Evolutionary conservation across 2,329 filamentous ascomycete species (phyloP), one percentile per base, ranked within the genome.

Genomic region (Arthrocladium fulminans): DNA sequence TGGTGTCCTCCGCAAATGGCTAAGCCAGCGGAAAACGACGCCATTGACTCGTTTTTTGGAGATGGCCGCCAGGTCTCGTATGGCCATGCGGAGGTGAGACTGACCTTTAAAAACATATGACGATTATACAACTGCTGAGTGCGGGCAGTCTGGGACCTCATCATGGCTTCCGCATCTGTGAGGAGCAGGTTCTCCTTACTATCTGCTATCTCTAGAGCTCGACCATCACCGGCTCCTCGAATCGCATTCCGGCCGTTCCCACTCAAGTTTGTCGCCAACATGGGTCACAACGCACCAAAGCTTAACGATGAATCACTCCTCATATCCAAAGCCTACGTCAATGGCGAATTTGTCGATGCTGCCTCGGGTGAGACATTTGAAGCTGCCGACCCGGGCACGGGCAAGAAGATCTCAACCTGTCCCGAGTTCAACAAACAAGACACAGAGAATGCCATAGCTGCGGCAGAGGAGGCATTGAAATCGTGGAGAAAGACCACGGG

Each of bases 301-400:
- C 79, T 90, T 61, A 86, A 81, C 62, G 86, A 90, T 59, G 78
- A 79, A 29, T 86, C 84, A 20, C 77, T 98, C 51, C 79, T 97
- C 61, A 96, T 94, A 72, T 80, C 83, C 58, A 79, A 89, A 63
- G 70, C 81, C 61, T 96, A 90, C 63, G 82, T 97, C 62, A 90
- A 98, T 65, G 92, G 92, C 61, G 78, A 94, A 76, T 98, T 89
- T 86, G 79, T 94, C 53, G 76, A 77, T 59, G 86, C 90, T 58
- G 79, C 81, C 61, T 94, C 88, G 1, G 87, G 88, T 63, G 82
- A 94, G 76, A 95, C 88, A 39, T 98, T 97, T 66, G 83, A 92
- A 64, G 86, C 96, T 51, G 75, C 79, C 55, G 88, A 98, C 65
- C 92, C 92, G 7, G 82, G 88, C 2, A 87, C 87, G 8, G 86